Percentiles rank a stretch among this genome's conserved stretches.
phyloP scores from a whole-genome alignment of 1,284 basidiomycete species.

The Quambalaria eucalypti region DNA sequence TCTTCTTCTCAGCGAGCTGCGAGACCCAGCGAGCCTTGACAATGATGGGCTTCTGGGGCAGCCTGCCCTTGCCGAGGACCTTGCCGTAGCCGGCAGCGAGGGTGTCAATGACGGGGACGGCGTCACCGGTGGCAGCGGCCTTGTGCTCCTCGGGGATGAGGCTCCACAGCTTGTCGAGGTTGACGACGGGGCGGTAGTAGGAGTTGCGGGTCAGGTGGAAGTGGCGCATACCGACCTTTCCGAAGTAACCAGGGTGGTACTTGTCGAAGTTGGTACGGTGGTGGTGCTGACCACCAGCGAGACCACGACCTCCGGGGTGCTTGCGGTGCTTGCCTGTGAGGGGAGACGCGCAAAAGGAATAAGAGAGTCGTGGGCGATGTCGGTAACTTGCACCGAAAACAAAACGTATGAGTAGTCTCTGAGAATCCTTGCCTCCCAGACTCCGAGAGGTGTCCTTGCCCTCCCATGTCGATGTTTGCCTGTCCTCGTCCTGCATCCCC shows the following conservation, averaged over 20 bases:
- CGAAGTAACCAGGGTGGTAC: constrained; percentile 70
- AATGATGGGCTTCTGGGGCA: constrained; percentile 42
- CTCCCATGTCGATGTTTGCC: no score
- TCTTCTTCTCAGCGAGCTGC: constrained; percentile 47
- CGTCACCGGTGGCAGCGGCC: constrained; percentile 32
- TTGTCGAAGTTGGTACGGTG: constrained; percentile 61
- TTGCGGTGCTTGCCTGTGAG: constrained; percentile 85
- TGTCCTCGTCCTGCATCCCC: no score
- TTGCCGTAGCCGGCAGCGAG: constrained; percentile 46
- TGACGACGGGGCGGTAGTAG: constrained; percentile 86
- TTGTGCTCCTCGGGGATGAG: constrained; percentile 44
- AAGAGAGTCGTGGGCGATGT: no score
- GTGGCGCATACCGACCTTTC: constrained; percentile 87
- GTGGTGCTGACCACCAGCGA: constrained; percentile 99
- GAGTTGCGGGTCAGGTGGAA: constrained; percentile 90
- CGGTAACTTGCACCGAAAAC: no score
- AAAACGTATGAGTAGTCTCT: no score
- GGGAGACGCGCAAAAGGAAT: neutral
- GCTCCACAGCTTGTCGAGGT: constrained; percentile 52
- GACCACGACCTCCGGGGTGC: constrained; percentile 99
- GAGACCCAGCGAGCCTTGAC: constrained; percentile 47
- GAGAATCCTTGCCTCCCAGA: no score
- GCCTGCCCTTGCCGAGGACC: constrained; percentile 46
- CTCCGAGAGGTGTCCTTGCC: no score
- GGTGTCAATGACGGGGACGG: constrained; percentile 48